Conservation (phyloP, 768 basidiomycete species). For the Mycena pura region DNA sequence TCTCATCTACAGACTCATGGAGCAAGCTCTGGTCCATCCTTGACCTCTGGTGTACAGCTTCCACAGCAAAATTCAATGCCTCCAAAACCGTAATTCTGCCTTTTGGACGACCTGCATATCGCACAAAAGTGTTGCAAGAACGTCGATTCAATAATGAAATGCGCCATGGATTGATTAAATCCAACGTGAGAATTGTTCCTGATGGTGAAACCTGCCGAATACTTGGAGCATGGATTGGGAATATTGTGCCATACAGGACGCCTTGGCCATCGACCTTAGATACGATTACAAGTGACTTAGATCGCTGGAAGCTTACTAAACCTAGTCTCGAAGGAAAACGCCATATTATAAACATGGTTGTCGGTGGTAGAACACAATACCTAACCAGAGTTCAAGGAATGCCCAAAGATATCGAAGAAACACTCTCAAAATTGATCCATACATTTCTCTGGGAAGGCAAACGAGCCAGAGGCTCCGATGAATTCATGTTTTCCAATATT, state of each 20-base stretch:
- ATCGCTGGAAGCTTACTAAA: background rate
- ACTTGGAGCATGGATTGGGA: conserved; percentile 3
- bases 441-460: conserved; percentile 14
- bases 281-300: background rate
- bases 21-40: conserved; percentile 34
- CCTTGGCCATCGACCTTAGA: background rate
- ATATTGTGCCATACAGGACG: background rate
- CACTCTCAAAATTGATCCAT: background rate
- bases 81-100: background rate
- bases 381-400: conserved; percentile 34
- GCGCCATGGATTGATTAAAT: background rate
- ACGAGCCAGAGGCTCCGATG: background rate
- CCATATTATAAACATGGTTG: conserved; percentile 6
- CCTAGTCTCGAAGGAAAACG: background rate
- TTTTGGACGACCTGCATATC: background rate
- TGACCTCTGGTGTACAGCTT: background rate
- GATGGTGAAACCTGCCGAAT: background rate
- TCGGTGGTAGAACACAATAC: conserved; percentile 33
- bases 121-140: background rate
- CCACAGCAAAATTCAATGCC: conserved; percentile 42
- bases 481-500: background rate
- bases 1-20: conserved; percentile 37
- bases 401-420: conserved; percentile 24
- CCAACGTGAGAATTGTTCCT: background rate
- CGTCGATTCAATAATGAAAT: background rate